Percentiles rank a stretch among this genome's conserved stretches.
Evolutionary conservation across 2,329 filamentous ascomycete genomes (phyloP).

Genomic region (Mollisia scopiformis): DNA sequence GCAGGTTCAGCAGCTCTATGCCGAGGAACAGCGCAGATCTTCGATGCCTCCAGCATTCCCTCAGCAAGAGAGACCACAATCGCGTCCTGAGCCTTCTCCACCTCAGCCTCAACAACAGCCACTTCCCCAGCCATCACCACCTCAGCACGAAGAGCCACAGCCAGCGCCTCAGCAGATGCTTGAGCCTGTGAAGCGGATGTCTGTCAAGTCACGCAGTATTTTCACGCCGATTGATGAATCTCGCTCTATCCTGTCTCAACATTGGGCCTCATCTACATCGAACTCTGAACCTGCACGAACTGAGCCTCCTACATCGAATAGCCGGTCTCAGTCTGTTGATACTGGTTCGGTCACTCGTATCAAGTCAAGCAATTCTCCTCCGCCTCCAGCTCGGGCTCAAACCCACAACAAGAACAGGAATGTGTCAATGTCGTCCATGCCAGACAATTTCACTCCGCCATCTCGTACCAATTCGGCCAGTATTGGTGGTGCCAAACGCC

Average conservation of each 20-base stretch:
- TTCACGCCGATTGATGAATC: constrained; percentile 97
- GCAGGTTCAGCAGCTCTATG: constrained; percentile 66
- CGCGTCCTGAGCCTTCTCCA: constrained; percentile 54
- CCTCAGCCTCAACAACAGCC: constrained; percentile 62
- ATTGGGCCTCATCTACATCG: constrained; percentile 69
- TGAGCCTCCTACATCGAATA: constrained; percentile 42
- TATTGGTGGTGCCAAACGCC: constrained; percentile 68
- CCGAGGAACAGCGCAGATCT: constrained; percentile 75
- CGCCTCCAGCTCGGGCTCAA: constrained; percentile 52
- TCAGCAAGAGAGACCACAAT: constrained; percentile 57
- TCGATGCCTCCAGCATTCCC: constrained; percentile 74
- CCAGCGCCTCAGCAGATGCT: constrained; percentile 54
- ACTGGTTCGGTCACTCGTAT: constrained; percentile 57
- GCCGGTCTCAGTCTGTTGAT: constrained; percentile 68
- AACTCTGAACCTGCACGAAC: constrained; percentile 35
- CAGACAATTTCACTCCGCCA: constrained; percentile 72
- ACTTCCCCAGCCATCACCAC: constrained; percentile 51
- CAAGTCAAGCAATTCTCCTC: constrained; percentile 54
- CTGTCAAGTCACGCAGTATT: constrained; percentile 70
- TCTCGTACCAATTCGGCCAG: constrained; percentile 79
- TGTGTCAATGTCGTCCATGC: constrained; percentile 61
- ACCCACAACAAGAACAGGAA: constrained; percentile 49
- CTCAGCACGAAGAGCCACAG: constrained; percentile 47
- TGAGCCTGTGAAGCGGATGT: constrained; percentile 52
- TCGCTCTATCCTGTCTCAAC: constrained; percentile 83